Conservation (phyloP, 1,139 yeast species). For the Debaryomyces robertsiae region DNA sequence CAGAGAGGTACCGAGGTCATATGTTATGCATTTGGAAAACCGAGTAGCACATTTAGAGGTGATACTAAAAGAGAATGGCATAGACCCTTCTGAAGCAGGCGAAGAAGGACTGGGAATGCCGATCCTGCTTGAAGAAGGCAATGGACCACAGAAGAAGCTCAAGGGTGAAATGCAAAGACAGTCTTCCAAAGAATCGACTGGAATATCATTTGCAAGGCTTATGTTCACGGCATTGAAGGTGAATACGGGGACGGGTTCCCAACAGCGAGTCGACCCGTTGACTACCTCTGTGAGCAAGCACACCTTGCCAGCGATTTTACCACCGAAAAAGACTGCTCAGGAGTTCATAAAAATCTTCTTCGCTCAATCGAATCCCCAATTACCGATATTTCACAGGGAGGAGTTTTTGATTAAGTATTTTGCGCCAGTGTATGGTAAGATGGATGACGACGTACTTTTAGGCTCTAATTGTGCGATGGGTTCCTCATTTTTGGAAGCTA, state of each 20-base stretch:
- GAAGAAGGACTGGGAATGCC: neutral
- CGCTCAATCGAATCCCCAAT: slow-evolving; percentile 77
- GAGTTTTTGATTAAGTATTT: slow-evolving; percentile 66
- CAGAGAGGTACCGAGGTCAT: slow-evolving; percentile 79
- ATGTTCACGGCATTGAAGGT: slow-evolving; percentile 77
- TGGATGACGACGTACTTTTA: slow-evolving; percentile 56
- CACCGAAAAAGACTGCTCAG: slow-evolving; percentile 73
- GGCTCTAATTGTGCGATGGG: slow-evolving; percentile 63
- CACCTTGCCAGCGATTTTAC: slow-evolving; percentile 55
- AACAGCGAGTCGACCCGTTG: slow-evolving; percentile 15
- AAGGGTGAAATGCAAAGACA: neutral
- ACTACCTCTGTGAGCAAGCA: slow-evolving; percentile 20
- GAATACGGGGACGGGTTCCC: slow-evolving; percentile 29
- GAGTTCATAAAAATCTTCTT: slow-evolving; percentile 67
- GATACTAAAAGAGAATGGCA: slow-evolving; percentile 46
- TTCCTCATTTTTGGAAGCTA: slow-evolving; percentile 15
- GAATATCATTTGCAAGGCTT: slow-evolving; percentile 68
- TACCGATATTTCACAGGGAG: slow-evolving; percentile 82
- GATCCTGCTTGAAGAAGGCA: neutral
- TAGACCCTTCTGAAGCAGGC: slow-evolving; percentile 24
- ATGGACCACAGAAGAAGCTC: neutral
- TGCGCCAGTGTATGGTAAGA: slow-evolving; percentile 74
- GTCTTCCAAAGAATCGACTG: neutral
- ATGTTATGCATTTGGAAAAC: slow-evolving; percentile 73
- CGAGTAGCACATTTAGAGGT: slow-evolving; percentile 58